A percentile compares a stretch with the other conserved stretches of the same genome.
phyloP scores from a whole-genome alignment of 371 early-diverging fungal genomes.

The Zychaea mexicana region DNA sequence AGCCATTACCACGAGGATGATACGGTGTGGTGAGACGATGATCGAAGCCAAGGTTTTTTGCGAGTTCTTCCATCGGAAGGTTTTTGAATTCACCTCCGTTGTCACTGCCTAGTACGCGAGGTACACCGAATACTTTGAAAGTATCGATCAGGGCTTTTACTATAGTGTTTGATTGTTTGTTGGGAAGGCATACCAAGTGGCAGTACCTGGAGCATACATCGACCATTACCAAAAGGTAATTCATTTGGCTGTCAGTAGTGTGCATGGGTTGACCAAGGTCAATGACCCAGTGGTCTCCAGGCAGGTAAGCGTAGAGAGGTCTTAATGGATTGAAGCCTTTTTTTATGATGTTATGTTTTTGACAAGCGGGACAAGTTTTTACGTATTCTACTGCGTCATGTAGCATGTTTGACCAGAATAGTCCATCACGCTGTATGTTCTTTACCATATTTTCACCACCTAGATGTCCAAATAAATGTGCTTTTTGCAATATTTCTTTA shows the following conservation, averaged over 20 bases:
- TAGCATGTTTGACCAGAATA: constrained; percentile 11
- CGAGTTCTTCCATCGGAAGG: background rate
- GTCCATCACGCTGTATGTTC: background rate
- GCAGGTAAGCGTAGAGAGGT: constrained; percentile 10
- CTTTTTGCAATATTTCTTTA: too few species aligned
- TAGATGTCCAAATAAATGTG: constrained; percentile 21
- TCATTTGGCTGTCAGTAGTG: background rate
- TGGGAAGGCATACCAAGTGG: background rate
- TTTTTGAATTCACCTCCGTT: background rate
- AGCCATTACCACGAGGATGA: too few species aligned
- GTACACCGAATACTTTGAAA: background rate
- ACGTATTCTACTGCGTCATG: constrained; percentile 14
- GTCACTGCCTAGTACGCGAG: background rate
- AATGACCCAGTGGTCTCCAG: constrained; percentile 18
- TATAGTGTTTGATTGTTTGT: background rate
- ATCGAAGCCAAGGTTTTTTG: background rate
- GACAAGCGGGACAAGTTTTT: constrained; percentile 11
- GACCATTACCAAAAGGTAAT: constrained; percentile 15
- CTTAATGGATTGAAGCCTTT: constrained; percentile 20
- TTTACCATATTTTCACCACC: constrained; percentile 19
- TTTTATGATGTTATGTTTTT: constrained; percentile 13
- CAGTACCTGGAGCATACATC: background rate
- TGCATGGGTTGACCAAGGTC: constrained; percentile 8
- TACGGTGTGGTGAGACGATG: background rate
- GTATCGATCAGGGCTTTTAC: background rate